Base-by-base conservation (phyloP, 768 basidiomycete genomes). In the Tulasnella sp. region DNA sequence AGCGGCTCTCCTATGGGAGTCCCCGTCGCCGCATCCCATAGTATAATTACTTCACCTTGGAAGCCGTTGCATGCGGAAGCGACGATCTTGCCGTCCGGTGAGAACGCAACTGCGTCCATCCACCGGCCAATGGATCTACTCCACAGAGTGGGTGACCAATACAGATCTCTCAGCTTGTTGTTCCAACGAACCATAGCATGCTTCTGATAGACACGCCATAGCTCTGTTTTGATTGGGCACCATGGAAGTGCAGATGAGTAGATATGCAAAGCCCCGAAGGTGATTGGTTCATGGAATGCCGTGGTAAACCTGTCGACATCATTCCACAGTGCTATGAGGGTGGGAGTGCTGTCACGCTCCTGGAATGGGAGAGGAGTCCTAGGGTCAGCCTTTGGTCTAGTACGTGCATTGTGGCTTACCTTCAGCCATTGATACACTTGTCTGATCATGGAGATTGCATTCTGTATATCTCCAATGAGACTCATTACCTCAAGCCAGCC, bases 11-110 rank as follows among this genome's bases (percentile, higher is more conserved):
- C 79, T 9, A 75, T 81, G 79, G 83, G 83, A 7, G 79, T 70
- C 7, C 85, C 85, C 37, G 83, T 84, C 75, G 85, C 85, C 40
- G 86, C 83, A 80, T 86, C 85, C 87, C 87, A 87, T 71, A 86
- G 83, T 39, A 84, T 78, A 9, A 85, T 85, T 15, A 16, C 15
- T 3, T 5, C 16, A 48, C 46, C 46, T 2, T 48, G 16, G 40
- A 40, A 40, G 40, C 40, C 40, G 40, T 40, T 9, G 40, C 40
- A 40, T 40, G 4, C 40, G 40, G 40, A 7, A 40, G 40, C 40
- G 9, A 40, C 40, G 40, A 9, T 13, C 40, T 40, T 13, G 40
- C 40, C 11, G 40, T 40, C 40, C 4, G 40, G 40, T 7, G 40
- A 40, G 40, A 40, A 40, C 4, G 40, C 40, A 40, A 40, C 40